Conservation (phyloP, 2,329 filamentous ascomycete genomes). For the Amesomyces nigricolor region DNA sequence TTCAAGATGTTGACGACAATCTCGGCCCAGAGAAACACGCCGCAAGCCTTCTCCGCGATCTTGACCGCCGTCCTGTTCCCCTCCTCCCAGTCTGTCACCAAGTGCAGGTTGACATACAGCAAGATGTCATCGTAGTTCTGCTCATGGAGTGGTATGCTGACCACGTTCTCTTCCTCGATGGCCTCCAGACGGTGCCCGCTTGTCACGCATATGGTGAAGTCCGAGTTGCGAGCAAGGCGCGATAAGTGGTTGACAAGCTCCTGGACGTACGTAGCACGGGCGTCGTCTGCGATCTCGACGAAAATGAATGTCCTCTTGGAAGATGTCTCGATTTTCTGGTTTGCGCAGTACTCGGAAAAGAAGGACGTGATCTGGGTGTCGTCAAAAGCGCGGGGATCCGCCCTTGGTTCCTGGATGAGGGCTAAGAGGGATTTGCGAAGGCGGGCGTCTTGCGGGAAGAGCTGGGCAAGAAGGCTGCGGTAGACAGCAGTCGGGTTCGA, state of each 20-base stretch:
- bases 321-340: slow-evolving; percentile 26
- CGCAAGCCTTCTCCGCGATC: slow-evolving; percentile 28
- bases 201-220: slow-evolving; percentile 32
- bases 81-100: slow-evolving; percentile 32
- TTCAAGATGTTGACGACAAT: slow-evolving; percentile 35
- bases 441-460: slow-evolving; percentile 29
- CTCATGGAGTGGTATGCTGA: slow-evolving; percentile 29
- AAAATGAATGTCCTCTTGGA: slow-evolving; percentile 30
- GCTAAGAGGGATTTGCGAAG: slow-evolving; percentile 27
- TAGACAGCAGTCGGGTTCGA: slow-evolving; percentile 26
- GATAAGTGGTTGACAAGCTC: slow-evolving; percentile 28
- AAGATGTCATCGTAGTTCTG: slow-evolving; percentile 32
- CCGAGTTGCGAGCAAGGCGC: slow-evolving; percentile 30
- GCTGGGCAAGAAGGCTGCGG: slow-evolving; percentile 29
- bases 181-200: slow-evolving; percentile 25
- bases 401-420: slow-evolving; percentile 17
- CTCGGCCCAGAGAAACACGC: slow-evolving; percentile 34
- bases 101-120: slow-evolving; percentile 29
- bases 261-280: slow-evolving; percentile 24
- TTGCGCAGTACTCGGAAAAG: slow-evolving; percentile 31
- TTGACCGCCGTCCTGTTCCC: slow-evolving; percentile 27
- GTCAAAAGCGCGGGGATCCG: slow-evolving; percentile 20
- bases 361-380: slow-evolving; percentile 30
- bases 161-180: slow-evolving; percentile 23
- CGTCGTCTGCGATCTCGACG: slow-evolving; percentile 30